A percentile compares a stretch with the other conserved stretches of the same genome.
Conservation (phyloP, 331 rosid genomes). For the Spiraea crenata region DNA sequence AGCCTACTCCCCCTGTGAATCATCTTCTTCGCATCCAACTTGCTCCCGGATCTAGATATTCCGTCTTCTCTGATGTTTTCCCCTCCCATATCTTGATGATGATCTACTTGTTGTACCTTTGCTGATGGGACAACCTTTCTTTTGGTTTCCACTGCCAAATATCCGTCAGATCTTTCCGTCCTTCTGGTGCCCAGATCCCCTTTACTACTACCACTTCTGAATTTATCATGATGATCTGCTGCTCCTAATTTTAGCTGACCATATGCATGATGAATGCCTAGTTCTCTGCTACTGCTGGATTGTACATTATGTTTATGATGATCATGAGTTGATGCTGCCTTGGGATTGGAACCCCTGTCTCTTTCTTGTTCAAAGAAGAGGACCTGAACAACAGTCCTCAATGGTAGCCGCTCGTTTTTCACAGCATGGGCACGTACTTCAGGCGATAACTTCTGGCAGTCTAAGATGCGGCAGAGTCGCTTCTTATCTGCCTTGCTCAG, state of each 20-base stretch:
- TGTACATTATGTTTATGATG: conserved; percentile 26
- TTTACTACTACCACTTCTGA: conserved; percentile 16
- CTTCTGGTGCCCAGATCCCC: conserved; percentile 37
- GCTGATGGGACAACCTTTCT: conserved; percentile 39
- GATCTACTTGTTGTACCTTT: conserved; percentile 41
- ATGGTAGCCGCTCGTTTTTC: conserved; percentile 83
- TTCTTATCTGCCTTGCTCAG: conserved; percentile 74
- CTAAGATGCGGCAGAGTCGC: conserved; percentile 68
- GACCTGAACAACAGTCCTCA: conserved; percentile 86
- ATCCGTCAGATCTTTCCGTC: conserved; percentile 47
- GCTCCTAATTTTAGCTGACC: conserved; percentile 45
- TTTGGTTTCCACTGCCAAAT: conserved; percentile 41
- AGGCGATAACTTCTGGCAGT: conserved; percentile 76
- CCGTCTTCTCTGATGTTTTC: conserved; percentile 34
- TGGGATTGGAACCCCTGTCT: conserved; percentile 44
- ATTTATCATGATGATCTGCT: conserved; percentile 33
- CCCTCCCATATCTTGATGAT: conserved; percentile 36
- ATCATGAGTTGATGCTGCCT: conserved; percentile 24
- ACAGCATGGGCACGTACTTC: conserved; percentile 73
- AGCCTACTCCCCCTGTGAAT: conserved; percentile 56
- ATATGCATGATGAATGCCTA: conserved; percentile 26
- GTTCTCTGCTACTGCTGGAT: conserved; percentile 16
- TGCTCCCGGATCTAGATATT: conserved; percentile 32
- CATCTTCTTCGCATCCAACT: conserved; percentile 55
- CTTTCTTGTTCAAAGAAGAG: conserved; percentile 81